Base-by-base conservation (phyloP, 2,329 filamentous ascomycete genomes). In the Pyricularia sp. region DNA sequence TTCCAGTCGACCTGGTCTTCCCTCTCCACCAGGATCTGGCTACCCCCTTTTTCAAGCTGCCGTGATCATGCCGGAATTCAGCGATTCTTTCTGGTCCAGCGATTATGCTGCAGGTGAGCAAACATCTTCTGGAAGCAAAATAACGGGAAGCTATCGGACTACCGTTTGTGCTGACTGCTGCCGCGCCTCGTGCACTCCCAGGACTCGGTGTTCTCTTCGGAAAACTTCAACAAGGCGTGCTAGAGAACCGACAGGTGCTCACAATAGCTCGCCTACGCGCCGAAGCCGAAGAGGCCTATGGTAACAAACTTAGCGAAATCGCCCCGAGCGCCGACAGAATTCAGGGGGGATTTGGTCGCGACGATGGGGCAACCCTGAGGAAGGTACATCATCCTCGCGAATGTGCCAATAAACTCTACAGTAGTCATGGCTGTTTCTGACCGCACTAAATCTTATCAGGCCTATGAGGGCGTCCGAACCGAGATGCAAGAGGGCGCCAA, bases 11-110 rank as follows among this genome's bases (percentile, higher is more conserved):
- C 23, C 25, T 63, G 59, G 59, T 23, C 14, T 63, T 28, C 59
- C 26, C 6, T 28, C 33, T 36, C 33, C 33, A 63, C 59, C 30
- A 26, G 59, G 59, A 63, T 30, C 25, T 28, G 25, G 26, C n/a
- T 4, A 61, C 23, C 59, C 59, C 59, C 59, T 12, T 63, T 28
- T 26, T n/a, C 28, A 9, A 69, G 67, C 70, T 68, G 50, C 73
- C 64, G 69, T 73, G 76, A 88, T 80, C 78, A 94, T 94, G 92
- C 91, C 92, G 74, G 88, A 92, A 75, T 98, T 99, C 81, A 90
- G 93, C 74, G 93, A 94, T 82, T 97, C 94, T 67, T 98, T 99
- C 83, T 99, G 95, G 95, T 97, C 95, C 71, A 88, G 88, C 78
- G 95, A 99, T 86, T 98, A 98, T 85, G 94, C 94, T 78, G 93